Evolutionary conservation across 2,329 filamentous ascomycete genomes (phyloP).

Genomic region (Microdochium trichocladiopsis): DNA sequence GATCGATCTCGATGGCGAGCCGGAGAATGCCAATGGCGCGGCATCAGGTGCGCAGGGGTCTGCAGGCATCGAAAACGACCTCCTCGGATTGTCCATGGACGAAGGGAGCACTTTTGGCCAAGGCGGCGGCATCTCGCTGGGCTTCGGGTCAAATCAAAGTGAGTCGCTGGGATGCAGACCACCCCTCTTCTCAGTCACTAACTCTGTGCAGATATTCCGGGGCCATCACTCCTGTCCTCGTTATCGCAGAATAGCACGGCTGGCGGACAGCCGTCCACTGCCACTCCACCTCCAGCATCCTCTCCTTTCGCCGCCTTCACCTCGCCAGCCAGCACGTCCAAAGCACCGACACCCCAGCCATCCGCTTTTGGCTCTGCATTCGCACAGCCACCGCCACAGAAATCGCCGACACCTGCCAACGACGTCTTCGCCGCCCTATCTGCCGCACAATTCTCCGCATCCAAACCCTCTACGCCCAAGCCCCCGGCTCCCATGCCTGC

Average conservation of each 20-base stretch:
- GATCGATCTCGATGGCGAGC: constrained; percentile 77
- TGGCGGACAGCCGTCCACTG: constrained; percentile 2
- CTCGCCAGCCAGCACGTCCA: not conserved
- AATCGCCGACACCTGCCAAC: constrained; percentile 41
- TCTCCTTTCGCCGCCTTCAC: not conserved
- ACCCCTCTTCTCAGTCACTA: constrained; percentile 16
- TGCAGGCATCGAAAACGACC: constrained; percentile 73
- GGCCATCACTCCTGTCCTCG: constrained; percentile 32
- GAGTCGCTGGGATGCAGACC: constrained; percentile 20
- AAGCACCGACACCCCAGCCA: not conserved
- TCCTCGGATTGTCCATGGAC: constrained; percentile 81
- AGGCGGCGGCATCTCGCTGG: constrained; percentile 76
- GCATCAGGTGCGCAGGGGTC: constrained; percentile 29
- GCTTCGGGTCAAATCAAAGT: constrained; percentile 66
- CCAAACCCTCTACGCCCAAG: constrained; percentile 27
- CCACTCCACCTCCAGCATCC: not conserved
- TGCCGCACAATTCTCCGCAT: constrained; percentile 24
- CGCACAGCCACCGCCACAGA: constrained; percentile 41
- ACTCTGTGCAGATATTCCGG: constrained; percentile 48
- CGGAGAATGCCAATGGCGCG: constrained; percentile 45
- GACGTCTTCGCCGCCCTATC: constrained; percentile 49
- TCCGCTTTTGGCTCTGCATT: constrained; percentile 40
- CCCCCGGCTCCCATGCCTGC: constrained; percentile 18
- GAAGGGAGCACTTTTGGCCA: constrained; percentile 55
- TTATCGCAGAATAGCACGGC: constrained; percentile 26